Evolutionary conservation across 176 grass and related monocot genomes (phyloP).

Genomic region (Musa acuminata): DNA sequence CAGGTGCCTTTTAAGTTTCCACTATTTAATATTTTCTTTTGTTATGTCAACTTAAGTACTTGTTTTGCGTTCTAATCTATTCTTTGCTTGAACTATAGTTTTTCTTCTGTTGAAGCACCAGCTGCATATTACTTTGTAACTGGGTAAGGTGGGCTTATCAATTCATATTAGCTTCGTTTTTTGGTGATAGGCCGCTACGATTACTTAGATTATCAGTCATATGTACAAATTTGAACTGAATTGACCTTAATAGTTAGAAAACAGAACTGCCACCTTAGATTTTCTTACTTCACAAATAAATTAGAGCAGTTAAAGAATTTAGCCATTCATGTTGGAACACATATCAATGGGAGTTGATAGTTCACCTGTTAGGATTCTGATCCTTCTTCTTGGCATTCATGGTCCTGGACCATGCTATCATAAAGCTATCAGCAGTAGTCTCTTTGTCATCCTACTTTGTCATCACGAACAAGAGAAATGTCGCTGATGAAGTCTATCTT

Average conservation of each 20-base stretch:
- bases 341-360: not conserved
- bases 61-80: not conserved
- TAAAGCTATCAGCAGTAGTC: too few species aligned
- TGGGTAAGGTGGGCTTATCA: not conserved
- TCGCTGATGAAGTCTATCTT: too few species aligned
- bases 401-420: too few species aligned
- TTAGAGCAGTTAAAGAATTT: not conserved
- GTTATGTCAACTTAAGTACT: not conserved
- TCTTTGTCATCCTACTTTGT: too few species aligned
- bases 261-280: not conserved
- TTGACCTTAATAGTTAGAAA: not conserved
- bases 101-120: not conserved
- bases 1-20: not conserved
- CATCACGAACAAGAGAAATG: too few species aligned
- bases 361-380: not conserved
- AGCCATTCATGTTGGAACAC: not conserved
- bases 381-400: too few species aligned
- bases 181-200: not conserved
- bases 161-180: not conserved
- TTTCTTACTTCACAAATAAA: not conserved
- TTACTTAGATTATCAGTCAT: not conserved
- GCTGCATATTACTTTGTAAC: not conserved
- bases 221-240: not conserved
- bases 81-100: not conserved
- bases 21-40: not conserved